Conservation (phyloP, 208 protist genomes). For the Leishmania tarentolae region DNA sequence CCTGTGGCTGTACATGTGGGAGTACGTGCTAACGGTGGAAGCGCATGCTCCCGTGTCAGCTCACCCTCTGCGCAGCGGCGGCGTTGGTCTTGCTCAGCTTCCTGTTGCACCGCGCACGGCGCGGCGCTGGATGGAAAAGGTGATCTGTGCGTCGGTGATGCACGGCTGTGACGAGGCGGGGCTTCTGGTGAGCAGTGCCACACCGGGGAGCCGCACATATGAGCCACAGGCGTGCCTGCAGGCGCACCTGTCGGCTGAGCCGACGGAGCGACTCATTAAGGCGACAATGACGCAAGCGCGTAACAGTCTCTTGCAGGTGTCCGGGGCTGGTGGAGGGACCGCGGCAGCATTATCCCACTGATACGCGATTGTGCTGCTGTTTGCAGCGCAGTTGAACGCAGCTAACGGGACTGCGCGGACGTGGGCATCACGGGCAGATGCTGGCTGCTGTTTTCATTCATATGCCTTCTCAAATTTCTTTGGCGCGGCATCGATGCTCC, state of each 20-base stretch:
- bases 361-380: not conserved
- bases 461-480: too few species aligned
- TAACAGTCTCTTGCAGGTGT: constrained; percentile 15
- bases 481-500: not conserved
- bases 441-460: not conserved
- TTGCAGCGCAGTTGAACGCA: not conserved
- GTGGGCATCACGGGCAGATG: not conserved
- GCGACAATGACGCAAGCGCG: constrained; percentile 16
- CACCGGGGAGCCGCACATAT: not conserved
- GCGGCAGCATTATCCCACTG: not conserved
- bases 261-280: constrained; percentile 11
- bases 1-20: constrained; percentile 69
- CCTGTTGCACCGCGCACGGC: constrained; percentile 16
- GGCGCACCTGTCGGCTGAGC: constrained; percentile 2
- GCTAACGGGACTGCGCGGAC: not conserved
- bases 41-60: not conserved
- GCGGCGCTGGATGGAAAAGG: constrained; percentile 32
- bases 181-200: not conserved
- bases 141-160: constrained; percentile 2
- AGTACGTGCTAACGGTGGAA: constrained; percentile 47
- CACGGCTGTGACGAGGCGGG: constrained; percentile 10
- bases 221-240: constrained; percentile 1
- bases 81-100: constrained; percentile 5
- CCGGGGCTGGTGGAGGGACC: not conserved
- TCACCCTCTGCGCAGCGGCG: not conserved